Conservation (phyloP, 2,329 filamentous ascomycete species). For the Corinectria fuckeliana region DNA sequence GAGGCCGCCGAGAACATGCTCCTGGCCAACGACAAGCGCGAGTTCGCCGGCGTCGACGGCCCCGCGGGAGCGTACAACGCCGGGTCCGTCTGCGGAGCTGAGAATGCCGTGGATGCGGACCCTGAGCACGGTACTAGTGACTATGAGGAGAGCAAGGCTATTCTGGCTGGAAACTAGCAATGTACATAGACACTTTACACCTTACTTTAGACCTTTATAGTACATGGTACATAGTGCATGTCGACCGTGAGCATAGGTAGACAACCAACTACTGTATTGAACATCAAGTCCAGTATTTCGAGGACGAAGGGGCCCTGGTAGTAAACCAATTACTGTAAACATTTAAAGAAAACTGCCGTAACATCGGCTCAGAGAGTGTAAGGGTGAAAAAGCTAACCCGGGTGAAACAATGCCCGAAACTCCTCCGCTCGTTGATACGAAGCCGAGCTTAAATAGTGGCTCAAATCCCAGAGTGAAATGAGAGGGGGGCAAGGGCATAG, state of each 20-base stretch:
- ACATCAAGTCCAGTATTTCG: not conserved
- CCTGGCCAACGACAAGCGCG: slow-evolving; percentile 10
- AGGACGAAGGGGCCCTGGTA: not conserved
- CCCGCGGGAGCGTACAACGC: not conserved
- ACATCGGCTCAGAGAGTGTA: not conserved
- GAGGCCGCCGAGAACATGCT: slow-evolving; percentile 36
- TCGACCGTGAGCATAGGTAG: not conserved
- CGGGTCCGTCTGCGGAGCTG: not conserved
- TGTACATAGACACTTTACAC: not conserved
- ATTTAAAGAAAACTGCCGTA: not conserved
- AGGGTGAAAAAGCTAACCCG: not conserved
- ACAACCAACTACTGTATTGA: not conserved
- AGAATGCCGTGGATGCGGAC: slow-evolving; percentile 2
- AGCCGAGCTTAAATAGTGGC: not conserved
- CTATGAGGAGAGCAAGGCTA: slow-evolving; percentile 4
- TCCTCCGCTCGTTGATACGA: not conserved
- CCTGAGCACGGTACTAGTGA: slow-evolving; percentile 8
- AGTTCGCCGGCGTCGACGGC: slow-evolving; percentile 10
- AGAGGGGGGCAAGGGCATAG: no score
- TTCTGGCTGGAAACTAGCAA: not conserved
- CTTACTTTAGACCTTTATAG: not conserved
- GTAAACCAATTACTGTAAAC: not conserved
- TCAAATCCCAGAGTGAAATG: not conserved
- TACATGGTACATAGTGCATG: not conserved
- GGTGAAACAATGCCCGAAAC: not conserved